Percentiles rank a stretch among this genome's conserved stretches.
These are phyloP conservation scores for Lactarius quietus DNA, from an alignment of 768 basidiomycete species.

Conservation along the genomic window DNA sequence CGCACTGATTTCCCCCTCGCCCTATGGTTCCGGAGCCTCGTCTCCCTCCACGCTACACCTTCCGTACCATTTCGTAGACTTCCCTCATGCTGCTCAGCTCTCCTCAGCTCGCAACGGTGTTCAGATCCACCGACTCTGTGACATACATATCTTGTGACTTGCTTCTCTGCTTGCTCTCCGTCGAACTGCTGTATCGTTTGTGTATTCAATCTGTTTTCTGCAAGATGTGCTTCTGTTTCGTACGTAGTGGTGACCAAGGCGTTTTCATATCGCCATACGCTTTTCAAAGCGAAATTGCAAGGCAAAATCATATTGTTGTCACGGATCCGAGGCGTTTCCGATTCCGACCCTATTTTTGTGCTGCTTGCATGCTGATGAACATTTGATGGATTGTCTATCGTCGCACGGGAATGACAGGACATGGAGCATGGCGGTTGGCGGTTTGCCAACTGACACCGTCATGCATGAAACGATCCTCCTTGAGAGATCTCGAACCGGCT, in stretches of 20 bases:
- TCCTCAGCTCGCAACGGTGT: slow-evolving; percentile 15
- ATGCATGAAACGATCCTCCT: background rate
- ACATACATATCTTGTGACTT: slow-evolving; percentile 22
- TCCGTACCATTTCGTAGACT: slow-evolving; percentile 10
- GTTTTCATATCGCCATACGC: background rate
- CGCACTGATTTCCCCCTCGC: background rate
- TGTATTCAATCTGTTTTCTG: background rate
- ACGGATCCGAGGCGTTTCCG: background rate
- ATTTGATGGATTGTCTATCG: background rate
- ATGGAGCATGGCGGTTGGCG: background rate
- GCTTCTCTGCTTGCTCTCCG: slow-evolving; percentile 5
- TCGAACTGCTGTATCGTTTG: slow-evolving; percentile 17
- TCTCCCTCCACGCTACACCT: background rate
- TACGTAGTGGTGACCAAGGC: background rate
- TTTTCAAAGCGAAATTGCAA: background rate
- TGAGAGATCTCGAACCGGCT: background rate
- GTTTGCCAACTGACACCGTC: background rate
- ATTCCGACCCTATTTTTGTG: background rate
- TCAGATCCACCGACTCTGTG: slow-evolving; percentile 20
- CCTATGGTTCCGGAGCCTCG: slow-evolving; percentile 1
- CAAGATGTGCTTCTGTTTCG: background rate
- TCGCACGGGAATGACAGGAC: slow-evolving; percentile 9
- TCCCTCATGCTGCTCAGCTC: slow-evolving; percentile 5
- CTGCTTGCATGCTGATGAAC: background rate
- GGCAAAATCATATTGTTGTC: background rate